Evolutionary conservation across 345 rosid species (phyloP).

Genomic region (Chamaenerion angustifolium): DNA sequence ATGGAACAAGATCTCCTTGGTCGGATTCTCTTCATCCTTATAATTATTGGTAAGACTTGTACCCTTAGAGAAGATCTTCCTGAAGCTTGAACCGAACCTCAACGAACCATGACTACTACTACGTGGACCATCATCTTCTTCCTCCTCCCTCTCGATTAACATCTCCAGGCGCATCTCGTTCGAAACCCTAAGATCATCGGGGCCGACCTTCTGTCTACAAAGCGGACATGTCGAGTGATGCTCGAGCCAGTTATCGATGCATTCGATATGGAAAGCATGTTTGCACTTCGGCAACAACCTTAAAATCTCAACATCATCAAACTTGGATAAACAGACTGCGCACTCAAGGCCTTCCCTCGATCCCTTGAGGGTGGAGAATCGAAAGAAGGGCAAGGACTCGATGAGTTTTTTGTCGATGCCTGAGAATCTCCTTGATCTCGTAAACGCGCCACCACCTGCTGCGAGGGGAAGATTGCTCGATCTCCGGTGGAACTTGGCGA

Average conservation of each 20-base stretch:
- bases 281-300: slow-evolving; percentile 67
- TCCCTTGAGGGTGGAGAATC: slow-evolving; percentile 66
- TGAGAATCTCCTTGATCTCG: slow-evolving; percentile 33
- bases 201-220: slow-evolving; percentile 43
- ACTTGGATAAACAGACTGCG: slow-evolving; percentile 68
- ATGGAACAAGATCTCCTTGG: slow-evolving; percentile 21
- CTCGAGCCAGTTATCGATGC: slow-evolving; percentile 89
- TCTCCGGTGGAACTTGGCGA: slow-evolving; percentile 57
- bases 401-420: slow-evolving; percentile 69
- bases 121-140: not conserved
- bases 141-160: slow-evolving; percentile 56
- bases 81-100: slow-evolving; percentile 67
- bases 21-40: slow-evolving; percentile 11
- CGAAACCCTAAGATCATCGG: slow-evolving; percentile 39
- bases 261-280: slow-evolving; percentile 76
- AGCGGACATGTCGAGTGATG: slow-evolving; percentile 83
- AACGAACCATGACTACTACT: slow-evolving; percentile 18
- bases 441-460: slow-evolving; percentile 15
- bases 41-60: slow-evolving; percentile 5
- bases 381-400: slow-evolving; percentile 79
- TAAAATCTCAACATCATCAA: slow-evolving; percentile 65
- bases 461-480: slow-evolving; percentile 3
- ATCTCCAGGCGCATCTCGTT: slow-evolving; percentile 44
- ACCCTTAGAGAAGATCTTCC: slow-evolving; percentile 24
- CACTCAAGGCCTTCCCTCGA: slow-evolving; percentile 75